Evolutionary conservation across 768 basidiomycete genomes (phyloP), one percentile per base, ranked within the genome.

Genomic region (Chiua virens): DNA sequence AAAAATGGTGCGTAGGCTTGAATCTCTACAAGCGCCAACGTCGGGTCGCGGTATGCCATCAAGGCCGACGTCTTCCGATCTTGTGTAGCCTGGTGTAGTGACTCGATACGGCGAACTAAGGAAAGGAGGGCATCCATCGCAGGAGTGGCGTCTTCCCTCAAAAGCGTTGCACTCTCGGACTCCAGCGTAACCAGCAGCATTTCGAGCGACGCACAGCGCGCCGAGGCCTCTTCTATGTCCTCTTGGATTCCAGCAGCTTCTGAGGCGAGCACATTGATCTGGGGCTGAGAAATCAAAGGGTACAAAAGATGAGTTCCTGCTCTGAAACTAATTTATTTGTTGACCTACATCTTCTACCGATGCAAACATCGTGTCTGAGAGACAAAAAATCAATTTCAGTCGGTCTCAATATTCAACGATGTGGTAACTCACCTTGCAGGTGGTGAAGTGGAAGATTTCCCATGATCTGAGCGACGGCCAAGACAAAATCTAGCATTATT

Each of bases 151-250:
- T 37, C 45, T 32, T 18, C 20, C 7, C 18, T 32, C 28, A 58
- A 4, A 28, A 58, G 47, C 3, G n/a, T 27, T 8, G 53, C 56
- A 11, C 42, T 50, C 34, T 47, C 45, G 0, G 22, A 49, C 20
- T 49, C 40, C 14, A 58, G 21, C 7, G n/a, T n/a, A 11, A 9
- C 25, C 22, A 58, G 6, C 21, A n/a, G 32, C 10, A 8, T 11
- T 28, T 58, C 51, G 21, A 58, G 28, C 20, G 28, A 53, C 23
- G 28, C 5, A 28, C 51, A 44, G 15, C 40, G 44, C 11, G 18
- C 34, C 15, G 22, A n/a, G n/a, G n/a, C n/a, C n/a, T n/a, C 54
- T 54, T 32, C 18, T 14, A 58, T 43, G 27, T 57, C 56, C 8
- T 42, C 28, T 6, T 57, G 55, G 28, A 57, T 57, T 2, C 15